Evolutionary conservation across 2,329 filamentous ascomycete species (phyloP).

Genomic region (Helicocarpus griseus): DNA sequence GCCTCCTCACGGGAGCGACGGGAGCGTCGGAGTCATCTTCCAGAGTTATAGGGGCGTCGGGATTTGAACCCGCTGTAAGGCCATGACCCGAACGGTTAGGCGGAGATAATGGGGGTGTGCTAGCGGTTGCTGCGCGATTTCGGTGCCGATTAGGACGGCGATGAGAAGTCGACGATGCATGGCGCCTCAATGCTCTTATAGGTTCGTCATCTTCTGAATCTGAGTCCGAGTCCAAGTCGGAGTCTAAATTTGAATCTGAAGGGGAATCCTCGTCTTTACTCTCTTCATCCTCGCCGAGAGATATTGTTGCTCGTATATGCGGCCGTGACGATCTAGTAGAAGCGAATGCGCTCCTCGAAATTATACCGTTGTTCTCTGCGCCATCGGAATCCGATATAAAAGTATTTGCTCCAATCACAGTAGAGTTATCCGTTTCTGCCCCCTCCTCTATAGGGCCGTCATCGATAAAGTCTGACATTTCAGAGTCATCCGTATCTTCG

Average conservation of each 20-base stretch:
- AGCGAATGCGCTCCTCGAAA: not conserved
- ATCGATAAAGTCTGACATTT: constrained; percentile 15
- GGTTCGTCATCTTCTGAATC: constrained; percentile 15
- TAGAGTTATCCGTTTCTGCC: constrained; percentile 3
- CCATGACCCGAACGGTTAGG: not conserved
- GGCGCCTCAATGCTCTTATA: constrained; percentile 12
- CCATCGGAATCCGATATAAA: constrained; percentile 7
- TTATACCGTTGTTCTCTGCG: constrained; percentile 11
- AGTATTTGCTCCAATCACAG: constrained; percentile 2
- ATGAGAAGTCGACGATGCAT: not conserved
- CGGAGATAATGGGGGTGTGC: not conserved
- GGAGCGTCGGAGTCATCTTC: constrained; percentile 2
- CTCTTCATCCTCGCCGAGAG: constrained; percentile 4
- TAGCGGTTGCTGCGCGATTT: not conserved
- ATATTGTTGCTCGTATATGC: not conserved
- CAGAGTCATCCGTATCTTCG: constrained; percentile 11
- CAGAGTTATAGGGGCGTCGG: not conserved
- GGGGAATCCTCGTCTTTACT: constrained; percentile 12
- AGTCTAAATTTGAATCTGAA: constrained; percentile 14
- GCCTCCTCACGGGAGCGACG: not conserved
- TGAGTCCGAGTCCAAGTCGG: not conserved
- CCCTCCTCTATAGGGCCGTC: constrained; percentile 10
- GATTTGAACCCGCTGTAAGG: not conserved
- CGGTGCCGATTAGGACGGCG: not conserved
- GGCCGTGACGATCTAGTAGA: not conserved